Evolutionary conservation across 2,329 filamentous ascomycete genomes (phyloP), one percentile per base, ranked within the genome.

Genomic region (Ophiostoma perfectum): DNA sequence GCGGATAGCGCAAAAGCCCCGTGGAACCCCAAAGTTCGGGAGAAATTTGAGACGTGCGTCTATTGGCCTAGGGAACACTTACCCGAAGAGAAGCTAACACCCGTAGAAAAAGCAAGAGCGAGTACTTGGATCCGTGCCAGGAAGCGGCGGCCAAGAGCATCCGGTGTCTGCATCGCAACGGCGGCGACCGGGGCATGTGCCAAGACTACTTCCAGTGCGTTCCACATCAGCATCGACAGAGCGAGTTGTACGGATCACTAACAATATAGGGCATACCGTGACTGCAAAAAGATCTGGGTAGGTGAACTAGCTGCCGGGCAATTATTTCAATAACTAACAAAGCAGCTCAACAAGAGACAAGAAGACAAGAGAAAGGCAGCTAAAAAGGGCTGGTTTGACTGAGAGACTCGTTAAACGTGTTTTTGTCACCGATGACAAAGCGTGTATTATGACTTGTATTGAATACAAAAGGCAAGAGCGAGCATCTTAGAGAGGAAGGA

Each of bases 271-370:
- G 93, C 93, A 66, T 98, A 97, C 78, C 87, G 93, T 70, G 92
- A 96, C 71, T 98, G 94, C 80, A 97, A 97, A 78, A 93, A 96
- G 80, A 85, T 89, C 81, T 97, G 93, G 93, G 93, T 97, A 83
- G 71, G 81, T 74, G 14, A 3, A 38, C 14, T 52, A 5, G n/a
- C 16, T 7, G n/a, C 18, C 1, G 6, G 8, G 16, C 12, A n/a
- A 14, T 5, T 11, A 45, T 14, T 4, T 4, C 52, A 38, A 4
- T 14, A 2, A 58, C 42, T 49, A 27, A 63, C 60, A 63, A 44
- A 5, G n/a, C 42, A 77, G 76, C 72, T 75, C 4, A 74, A 76
- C 7, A 75, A 74, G 70, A 72, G 75, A 52, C 75, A 66, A 41
- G 63, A 47, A 47, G 41, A 45, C 42, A 44, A 64, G 44, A 70